Conservation (phyloP, 495 filamentous ascomycete species). For the Annulohypoxylon bovei region DNA sequence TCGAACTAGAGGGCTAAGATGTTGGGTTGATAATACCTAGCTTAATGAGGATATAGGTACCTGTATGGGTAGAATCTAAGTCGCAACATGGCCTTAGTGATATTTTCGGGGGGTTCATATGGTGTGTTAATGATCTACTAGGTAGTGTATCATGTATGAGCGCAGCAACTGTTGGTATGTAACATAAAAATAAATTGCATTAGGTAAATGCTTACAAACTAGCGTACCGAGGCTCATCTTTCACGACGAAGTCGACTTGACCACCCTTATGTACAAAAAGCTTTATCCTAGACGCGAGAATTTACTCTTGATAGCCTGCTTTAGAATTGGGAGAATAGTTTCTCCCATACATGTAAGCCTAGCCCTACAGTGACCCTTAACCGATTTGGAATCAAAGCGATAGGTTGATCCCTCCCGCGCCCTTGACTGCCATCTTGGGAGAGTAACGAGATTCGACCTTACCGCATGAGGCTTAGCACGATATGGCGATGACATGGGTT, state of each 20-base stretch:
- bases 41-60: not conserved
- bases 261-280: not conserved
- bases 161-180: not conserved
- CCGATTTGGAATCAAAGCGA: slow-evolving; percentile 8
- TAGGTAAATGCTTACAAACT: slow-evolving; percentile 4
- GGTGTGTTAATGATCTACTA: not conserved
- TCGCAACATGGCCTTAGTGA: too few relatives aligned
- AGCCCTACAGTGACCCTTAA: slow-evolving; percentile 3
- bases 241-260: not conserved
- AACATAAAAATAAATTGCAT: not conserved
- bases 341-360: not conserved
- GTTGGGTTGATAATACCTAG: not conserved
- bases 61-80: too few relatives aligned
- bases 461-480: not conserved
- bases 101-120: not conserved
- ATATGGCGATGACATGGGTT: slow-evolving; percentile 5
- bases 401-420: not conserved
- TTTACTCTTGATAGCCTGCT: not conserved
- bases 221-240: not conserved
- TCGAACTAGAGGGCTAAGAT: slow-evolving; percentile 34
- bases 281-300: not conserved
- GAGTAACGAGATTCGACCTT: not conserved
- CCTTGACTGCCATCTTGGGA: not conserved
- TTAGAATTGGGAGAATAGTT: slow-evolving; percentile 4
- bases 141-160: not conserved